phyloP scores from a whole-genome alignment of 805 yeast species.

The Candida piceae region DNA sequence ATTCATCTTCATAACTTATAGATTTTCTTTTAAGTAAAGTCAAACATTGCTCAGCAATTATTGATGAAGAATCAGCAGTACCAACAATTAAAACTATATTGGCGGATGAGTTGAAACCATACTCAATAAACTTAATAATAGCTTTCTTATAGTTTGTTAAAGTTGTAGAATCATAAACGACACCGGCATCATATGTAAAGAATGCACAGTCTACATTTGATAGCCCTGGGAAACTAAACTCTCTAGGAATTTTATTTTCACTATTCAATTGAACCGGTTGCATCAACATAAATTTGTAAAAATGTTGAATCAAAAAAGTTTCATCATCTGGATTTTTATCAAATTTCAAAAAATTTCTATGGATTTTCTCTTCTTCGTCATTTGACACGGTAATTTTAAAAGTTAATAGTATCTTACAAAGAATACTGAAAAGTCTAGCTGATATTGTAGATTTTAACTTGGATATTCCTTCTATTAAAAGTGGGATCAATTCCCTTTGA shows the following conservation, averaged over 20 bases:
- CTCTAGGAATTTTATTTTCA: conserved; percentile 37
- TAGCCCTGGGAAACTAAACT: conserved; percentile 59
- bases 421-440: conserved; percentile 58
- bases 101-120: conserved; percentile 34
- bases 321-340: conserved; percentile 35
- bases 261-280: conserved; percentile 37
- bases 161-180: conserved; percentile 45
- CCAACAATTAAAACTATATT: conserved; percentile 51
- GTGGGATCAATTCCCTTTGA: conserved; percentile 40
- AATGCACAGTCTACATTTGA: conserved; percentile 50
- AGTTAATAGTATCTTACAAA: conserved; percentile 46
- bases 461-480: conserved; percentile 43
- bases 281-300: conserved; percentile 55
- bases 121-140: conserved; percentile 38
- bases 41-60: conserved; percentile 50
- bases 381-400: conserved; percentile 50
- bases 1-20: conserved; percentile 47
- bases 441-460: conserved; percentile 22
- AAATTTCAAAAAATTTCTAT: conserved; percentile 33
- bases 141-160: conserved; percentile 38
- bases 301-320: conserved; percentile 39
- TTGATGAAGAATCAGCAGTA: conserved; percentile 51
- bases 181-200: conserved; percentile 67
- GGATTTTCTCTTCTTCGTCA: conserved; percentile 35
- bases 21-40: conserved; percentile 44